phyloP scores from a whole-genome alignment of 1,284 basidiomycete genomes.

The Acaromyces ingoldii region DNA sequence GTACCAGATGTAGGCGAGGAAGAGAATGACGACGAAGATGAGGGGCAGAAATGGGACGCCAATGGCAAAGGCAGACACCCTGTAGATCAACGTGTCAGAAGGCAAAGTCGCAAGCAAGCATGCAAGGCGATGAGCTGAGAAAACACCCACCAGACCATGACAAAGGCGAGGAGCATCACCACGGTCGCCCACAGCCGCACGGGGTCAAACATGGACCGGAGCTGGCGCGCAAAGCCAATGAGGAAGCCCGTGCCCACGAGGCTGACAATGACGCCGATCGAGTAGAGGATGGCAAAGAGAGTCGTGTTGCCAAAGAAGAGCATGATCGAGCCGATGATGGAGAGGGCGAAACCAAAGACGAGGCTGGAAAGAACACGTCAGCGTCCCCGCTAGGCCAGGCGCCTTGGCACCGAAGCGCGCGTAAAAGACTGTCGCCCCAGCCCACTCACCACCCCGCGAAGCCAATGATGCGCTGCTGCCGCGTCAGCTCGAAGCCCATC shows the following conservation, averaged over 20 bases:
- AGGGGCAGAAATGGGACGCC: conserved; percentile 25
- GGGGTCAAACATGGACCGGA: conserved; percentile 80
- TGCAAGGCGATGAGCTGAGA: background rate
- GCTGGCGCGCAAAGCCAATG: conserved; percentile 30
- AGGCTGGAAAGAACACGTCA: conserved; percentile 57
- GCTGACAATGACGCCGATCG: conserved; percentile 73
- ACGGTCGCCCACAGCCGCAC: conserved; percentile 78
- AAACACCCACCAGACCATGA: conserved; percentile 28
- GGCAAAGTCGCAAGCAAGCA: background rate
- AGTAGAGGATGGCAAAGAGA: conserved; percentile 81
- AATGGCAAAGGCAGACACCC: conserved; percentile 39
- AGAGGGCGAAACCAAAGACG: conserved; percentile 57
- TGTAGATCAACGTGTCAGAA: background rate
- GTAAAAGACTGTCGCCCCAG: no score
- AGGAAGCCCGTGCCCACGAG: conserved; percentile 60
- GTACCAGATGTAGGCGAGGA: conserved; percentile 22
- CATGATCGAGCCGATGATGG: conserved; percentile 72
- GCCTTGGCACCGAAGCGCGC: no score
- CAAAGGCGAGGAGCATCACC: conserved; percentile 61
- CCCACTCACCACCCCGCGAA: conserved; percentile 32
- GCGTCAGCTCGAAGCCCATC: conserved; percentile 37
- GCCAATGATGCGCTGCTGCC: conserved; percentile 40
- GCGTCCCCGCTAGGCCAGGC: background rate
- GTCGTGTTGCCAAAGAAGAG: conserved; percentile 67
- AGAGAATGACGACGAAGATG: conserved; percentile 38